A percentile compares a stretch with the other conserved stretches of the same genome.
phyloP scores from a whole-genome alignment of 164 flowering plant genomes.

The Litsea cubeba region DNA sequence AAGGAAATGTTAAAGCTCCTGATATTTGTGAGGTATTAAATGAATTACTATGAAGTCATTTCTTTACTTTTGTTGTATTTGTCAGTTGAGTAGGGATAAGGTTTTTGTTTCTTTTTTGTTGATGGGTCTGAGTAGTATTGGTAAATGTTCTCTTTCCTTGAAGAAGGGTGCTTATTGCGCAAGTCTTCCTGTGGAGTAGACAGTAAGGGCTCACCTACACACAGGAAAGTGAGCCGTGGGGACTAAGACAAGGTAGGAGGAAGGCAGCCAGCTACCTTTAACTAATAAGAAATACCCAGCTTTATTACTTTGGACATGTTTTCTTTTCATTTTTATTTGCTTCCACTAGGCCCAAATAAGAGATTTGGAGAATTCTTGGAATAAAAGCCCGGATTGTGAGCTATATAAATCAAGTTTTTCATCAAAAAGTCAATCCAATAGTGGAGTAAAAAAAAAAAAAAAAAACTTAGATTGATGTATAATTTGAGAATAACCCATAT shows the following conservation, averaged over 20 bases:
- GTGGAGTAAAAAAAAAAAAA: no score
- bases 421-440: no score
- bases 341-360: not conserved
- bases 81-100: not conserved
- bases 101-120: slow-evolving; percentile 3
- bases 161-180: slow-evolving; percentile 17
- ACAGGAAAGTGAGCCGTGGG: slow-evolving; percentile 19
- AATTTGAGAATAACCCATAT: no score
- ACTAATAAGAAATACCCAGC: not conserved
- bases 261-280: slow-evolving; percentile 5
- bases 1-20: not conserved
- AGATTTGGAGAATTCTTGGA: not conserved
- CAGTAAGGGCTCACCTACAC: slow-evolving; percentile 26
- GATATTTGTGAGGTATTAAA: not conserved
- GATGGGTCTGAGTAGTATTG: slow-evolving; percentile 18
- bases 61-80: not conserved
- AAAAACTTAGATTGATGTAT: no score
- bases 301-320: slow-evolving; percentile 5
- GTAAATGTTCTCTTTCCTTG: slow-evolving; percentile 18
- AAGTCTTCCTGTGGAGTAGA: slow-evolving; percentile 26
- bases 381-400: no score
- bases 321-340: not conserved
- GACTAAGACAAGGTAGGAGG: slow-evolving; percentile 15
- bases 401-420: no score
- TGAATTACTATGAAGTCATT: not conserved